These are phyloP conservation scores for Seiridium cupressi DNA, from an alignment of 2,329 filamentous ascomycete genomes.

Conservation along the genomic window DNA sequence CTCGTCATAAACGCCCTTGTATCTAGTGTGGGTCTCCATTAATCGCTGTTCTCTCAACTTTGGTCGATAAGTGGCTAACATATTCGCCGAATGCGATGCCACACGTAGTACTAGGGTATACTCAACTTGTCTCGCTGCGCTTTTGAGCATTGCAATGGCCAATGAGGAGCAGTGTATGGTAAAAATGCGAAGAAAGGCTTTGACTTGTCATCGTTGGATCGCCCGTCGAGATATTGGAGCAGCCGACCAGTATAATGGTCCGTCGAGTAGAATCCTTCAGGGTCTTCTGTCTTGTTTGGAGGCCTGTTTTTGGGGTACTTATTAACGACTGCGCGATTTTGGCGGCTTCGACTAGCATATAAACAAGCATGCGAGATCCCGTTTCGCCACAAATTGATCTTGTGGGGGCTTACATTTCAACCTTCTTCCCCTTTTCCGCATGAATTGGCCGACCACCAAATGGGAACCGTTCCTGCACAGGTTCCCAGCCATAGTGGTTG, in stretches of 20 bases:
- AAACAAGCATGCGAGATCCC: background rate
- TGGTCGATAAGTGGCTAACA: background rate
- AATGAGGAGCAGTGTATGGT: slow-evolving; percentile 62
- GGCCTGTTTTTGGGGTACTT: background rate
- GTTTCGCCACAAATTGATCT: slow-evolving; percentile 24
- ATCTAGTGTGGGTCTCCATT: slow-evolving; percentile 33
- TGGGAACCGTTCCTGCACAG: background rate
- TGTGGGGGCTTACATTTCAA: slow-evolving; percentile 10
- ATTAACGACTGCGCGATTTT: slow-evolving; percentile 9
- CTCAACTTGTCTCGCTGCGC: slow-evolving; percentile 41
- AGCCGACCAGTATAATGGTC: slow-evolving; percentile 43
- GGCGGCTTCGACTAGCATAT: background rate
- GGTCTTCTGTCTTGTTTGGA: background rate
- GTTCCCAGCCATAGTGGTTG: slow-evolving; percentile 35
- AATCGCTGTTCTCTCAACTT: background rate
- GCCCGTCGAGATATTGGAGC: slow-evolving; percentile 35
- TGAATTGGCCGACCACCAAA: background rate
- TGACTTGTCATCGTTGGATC: slow-evolving; percentile 24
- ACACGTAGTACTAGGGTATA: background rate
- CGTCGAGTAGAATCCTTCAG: slow-evolving; percentile 44
- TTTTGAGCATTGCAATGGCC: slow-evolving; percentile 58
- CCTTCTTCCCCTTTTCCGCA: background rate
- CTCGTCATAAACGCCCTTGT: slow-evolving; percentile 58
- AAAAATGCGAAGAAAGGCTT: slow-evolving; percentile 59
- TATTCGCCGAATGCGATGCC: background rate